Percentiles rank a stretch among this genome's conserved stretches.
These are phyloP conservation scores for Avena insularis DNA, from an alignment of 176 grass and related monocot species.

Conservation along the genomic window DNA sequence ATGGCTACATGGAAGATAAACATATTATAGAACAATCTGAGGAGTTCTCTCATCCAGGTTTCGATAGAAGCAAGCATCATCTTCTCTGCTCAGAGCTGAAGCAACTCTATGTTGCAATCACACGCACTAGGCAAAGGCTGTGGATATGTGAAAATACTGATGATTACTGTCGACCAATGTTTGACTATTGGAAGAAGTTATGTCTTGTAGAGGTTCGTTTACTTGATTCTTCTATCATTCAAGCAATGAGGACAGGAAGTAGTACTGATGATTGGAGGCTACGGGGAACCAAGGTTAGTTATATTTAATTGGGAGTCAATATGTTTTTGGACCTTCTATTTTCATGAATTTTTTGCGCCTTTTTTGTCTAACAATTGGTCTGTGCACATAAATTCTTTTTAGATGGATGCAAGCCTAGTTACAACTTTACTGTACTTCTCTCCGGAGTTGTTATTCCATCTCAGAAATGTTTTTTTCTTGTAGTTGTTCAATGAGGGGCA, in stretches of 20 bases:
- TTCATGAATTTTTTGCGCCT: neutral
- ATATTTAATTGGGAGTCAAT: neutral
- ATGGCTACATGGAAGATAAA: conserved; percentile 71
- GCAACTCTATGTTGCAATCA: conserved; percentile 94
- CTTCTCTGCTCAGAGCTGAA: conserved; percentile 93
- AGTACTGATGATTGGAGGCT: conserved; percentile 77
- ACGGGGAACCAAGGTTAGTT: conserved; percentile 77
- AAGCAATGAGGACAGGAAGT: conserved; percentile 71
- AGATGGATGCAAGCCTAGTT: neutral
- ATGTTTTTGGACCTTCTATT: neutral
- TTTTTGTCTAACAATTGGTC: neutral
- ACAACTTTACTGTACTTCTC: neutral
- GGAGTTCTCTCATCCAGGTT: conserved; percentile 52
- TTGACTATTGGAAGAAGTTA: conserved; percentile 88
- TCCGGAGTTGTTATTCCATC: neutral
- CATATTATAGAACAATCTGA: conserved; percentile 45
- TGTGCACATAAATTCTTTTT: neutral
- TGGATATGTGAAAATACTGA: conserved; percentile 87
- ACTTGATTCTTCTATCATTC: conserved; percentile 64
- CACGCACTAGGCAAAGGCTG: conserved; percentile 81
- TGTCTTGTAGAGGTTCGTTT: conserved; percentile 77
- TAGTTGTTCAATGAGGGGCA: conserved; percentile 83
- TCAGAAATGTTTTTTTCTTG: conserved; percentile 31
- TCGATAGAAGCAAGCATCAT: conserved; percentile 63
- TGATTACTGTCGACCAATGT: conserved; percentile 77